A percentile compares a stretch with the other conserved stretches of the same genome.
phyloP scores from a whole-genome alignment of 768 basidiomycete genomes.

The Rhizopogon rudus region DNA sequence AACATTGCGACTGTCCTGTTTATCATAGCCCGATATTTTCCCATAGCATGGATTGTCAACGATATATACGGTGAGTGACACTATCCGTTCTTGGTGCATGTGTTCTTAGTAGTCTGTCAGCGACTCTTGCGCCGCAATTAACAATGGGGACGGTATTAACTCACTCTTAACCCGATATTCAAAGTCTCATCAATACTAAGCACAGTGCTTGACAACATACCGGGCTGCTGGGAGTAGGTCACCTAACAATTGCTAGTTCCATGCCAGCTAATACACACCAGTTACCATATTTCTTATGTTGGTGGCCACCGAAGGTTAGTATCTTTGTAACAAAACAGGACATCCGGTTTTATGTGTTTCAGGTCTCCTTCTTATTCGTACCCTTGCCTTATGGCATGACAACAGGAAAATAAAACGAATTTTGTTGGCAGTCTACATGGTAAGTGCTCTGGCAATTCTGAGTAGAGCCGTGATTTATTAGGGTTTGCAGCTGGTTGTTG shows the following conservation, averaged over 20 bases:
- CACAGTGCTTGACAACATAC: conserved; percentile 1
- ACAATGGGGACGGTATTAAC: neutral
- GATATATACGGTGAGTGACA: conserved; percentile 3
- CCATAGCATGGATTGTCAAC: neutral
- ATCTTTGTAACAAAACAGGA: neutral
- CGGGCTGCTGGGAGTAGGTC: conserved; percentile 4
- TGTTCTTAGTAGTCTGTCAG: neutral
- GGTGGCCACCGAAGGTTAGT: neutral
- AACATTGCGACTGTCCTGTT: conserved; percentile 4
- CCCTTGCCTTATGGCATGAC: conserved; percentile 2
- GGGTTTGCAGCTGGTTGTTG: neutral
- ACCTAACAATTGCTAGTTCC: neutral
- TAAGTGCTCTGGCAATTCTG: neutral
- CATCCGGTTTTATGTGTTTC: neutral
- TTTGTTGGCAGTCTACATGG: neutral
- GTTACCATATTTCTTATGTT: conserved; percentile 3
- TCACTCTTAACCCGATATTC: neutral
- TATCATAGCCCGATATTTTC: conserved; percentile 5
- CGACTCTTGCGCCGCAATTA: neutral
- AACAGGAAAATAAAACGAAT: neutral
- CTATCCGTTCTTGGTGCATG: too few species aligned
- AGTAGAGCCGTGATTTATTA: neutral
- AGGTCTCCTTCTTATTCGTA: conserved; percentile 8
- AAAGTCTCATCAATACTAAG: too few species aligned
- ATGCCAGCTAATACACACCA: neutral